Base-by-base conservation (phyloP, 345 rosid species). In the Eucalyptus erythrocorys region DNA sequence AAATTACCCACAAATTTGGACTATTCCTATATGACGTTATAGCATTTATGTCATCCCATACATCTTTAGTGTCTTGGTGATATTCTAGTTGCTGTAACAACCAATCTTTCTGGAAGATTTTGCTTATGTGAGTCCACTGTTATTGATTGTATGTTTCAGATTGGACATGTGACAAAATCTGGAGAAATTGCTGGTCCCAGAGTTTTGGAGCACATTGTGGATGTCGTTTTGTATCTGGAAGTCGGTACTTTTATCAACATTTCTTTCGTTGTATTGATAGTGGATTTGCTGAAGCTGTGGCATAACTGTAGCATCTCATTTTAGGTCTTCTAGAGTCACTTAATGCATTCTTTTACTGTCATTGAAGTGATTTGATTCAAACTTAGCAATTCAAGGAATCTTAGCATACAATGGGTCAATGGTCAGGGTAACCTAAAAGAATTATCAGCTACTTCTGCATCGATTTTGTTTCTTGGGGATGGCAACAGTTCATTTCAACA, bases 101-200 rank as follows among this genome's bases (percentile, higher is more conserved):
- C 42, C 87, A 0, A 48, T 32, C 61, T 30, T 85, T 30, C 42
- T 85, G 19, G 87, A 85, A 48, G 26, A n/a, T n/a, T 85, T 85
- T 48, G 43, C 59, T 85, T 32, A 84, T 34, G 21, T 87, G 59
- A 42, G 47, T 64, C 40, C 90, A 30, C 55, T 43, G 68, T 55
- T 80, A 68, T 34, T 71, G 43, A 40, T 87, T 40, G 66, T 90
- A 80, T 93, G 48, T 88, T 91, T 71, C 93, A 97, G 98, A 95
- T 92, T 90, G 99, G 99, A 53, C 99, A 97, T 92, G 99, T 96
- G 86, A 97, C 94, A 61, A 97, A 97, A 92, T 87, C 96, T 4
- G 99, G 99, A 47, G 99, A 96, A 85, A 96, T 97, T 86, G 99
- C 99, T 49, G 99, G 99, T 92, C 99, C 99, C 89, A 98, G 97